These are phyloP conservation scores for Gillenia trifoliata DNA, from an alignment of 306 rosid genomes.

Conservation along the genomic window DNA sequence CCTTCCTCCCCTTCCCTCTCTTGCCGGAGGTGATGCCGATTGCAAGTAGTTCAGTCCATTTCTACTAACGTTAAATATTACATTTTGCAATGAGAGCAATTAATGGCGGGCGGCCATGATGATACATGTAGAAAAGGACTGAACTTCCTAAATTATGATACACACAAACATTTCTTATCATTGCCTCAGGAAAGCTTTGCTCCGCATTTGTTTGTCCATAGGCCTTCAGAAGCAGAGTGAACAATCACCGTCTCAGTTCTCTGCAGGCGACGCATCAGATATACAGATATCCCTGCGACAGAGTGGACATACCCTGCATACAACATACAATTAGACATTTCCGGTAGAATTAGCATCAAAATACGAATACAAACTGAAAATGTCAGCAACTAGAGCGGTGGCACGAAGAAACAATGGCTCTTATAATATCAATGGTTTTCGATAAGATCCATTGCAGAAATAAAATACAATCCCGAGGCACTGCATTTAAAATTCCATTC, in stretches of 20 bases:
- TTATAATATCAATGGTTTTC: neutral
- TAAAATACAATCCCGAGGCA: neutral
- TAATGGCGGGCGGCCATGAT: constrained; percentile 33
- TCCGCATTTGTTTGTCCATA: neutral
- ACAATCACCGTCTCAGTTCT: constrained; percentile 33
- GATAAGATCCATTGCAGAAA: neutral
- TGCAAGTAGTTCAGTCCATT: constrained; percentile 38
- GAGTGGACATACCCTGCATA: constrained; percentile 93
- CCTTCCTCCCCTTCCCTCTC: neutral
- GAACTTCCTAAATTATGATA: constrained; percentile 34
- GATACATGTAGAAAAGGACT: constrained; percentile 28
- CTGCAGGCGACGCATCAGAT: constrained; percentile 45
- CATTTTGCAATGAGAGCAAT: constrained; percentile 26
- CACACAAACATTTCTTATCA: neutral
- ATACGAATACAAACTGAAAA: neutral
- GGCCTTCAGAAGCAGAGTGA: constrained; percentile 15
- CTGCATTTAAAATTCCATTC: neutral
- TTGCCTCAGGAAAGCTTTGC: constrained; percentile 16
- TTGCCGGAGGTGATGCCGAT: neutral
- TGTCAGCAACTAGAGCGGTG: neutral
- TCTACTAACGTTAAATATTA: constrained; percentile 28
- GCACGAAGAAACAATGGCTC: neutral
- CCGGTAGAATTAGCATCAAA: constrained; percentile 13
- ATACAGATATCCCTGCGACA: constrained; percentile 87
- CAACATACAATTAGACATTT: constrained; percentile 13